Percentiles rank a stretch among this genome's conserved stretches.
Conservation (phyloP, 306 rosid genomes). For the Fragaria vesca region DNA sequence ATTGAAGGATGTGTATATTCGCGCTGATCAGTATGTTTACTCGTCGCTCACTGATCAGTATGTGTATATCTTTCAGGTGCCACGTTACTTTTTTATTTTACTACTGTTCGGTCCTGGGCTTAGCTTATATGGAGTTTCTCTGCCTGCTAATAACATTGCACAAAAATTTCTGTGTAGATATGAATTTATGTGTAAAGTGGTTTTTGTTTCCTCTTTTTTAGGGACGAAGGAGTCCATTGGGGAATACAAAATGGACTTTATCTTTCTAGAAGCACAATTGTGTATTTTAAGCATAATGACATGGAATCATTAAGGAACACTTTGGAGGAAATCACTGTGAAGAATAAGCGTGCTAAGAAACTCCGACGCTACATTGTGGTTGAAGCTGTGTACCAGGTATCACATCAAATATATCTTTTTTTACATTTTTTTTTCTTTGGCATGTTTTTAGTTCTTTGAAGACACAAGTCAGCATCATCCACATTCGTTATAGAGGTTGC, state of each 20-base stretch:
- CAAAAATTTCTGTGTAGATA: background rate
- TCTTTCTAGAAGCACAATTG: conserved; percentile 92
- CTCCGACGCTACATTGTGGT: conserved; percentile 96
- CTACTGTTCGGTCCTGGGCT: background rate
- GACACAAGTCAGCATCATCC: conserved; percentile 3
- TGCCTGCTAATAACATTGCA: background rate
- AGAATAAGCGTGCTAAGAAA: conserved; percentile 60
- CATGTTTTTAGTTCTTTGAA: background rate
- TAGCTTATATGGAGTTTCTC: background rate
- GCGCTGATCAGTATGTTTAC: background rate
- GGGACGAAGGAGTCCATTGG: conserved; percentile 99
- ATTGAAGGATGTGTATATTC: background rate
- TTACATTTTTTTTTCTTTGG: background rate
- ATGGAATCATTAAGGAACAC: conserved; percentile 77
- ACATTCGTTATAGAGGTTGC: background rate
- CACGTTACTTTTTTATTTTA: background rate
- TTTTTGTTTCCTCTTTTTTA: conserved; percentile 33
- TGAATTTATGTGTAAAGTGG: conserved; percentile 10
- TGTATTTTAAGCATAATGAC: conserved; percentile 91
- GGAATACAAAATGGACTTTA: conserved; percentile 94
- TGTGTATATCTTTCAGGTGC: background rate
- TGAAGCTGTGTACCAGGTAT: conserved; percentile 96
- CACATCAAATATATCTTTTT: conserved; percentile 11
- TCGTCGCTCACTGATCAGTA: background rate
- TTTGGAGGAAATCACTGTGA: conserved; percentile 64